Evolutionary conservation across 2,329 filamentous ascomycete genomes (phyloP).

Genomic region (Diplodia seriata): DNA sequence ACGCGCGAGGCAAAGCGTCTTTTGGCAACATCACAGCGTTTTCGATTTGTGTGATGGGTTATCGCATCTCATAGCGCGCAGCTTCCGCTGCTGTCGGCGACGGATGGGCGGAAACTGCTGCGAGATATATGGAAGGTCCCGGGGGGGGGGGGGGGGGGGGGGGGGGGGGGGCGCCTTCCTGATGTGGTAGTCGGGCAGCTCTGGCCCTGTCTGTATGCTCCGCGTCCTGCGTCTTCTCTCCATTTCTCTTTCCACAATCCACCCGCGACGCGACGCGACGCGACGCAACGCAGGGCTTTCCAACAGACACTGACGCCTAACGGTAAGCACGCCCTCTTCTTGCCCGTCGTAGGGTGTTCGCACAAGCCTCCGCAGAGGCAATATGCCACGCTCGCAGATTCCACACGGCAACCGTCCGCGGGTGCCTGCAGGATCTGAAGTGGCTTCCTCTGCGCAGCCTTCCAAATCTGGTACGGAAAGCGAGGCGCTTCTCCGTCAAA

Average conservation of each 20-base stretch:
- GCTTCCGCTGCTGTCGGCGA: background rate
- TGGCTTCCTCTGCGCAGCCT: background rate
- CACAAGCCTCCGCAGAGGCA: background rate
- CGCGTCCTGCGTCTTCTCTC: background rate
- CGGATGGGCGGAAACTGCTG: background rate
- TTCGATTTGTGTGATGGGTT: background rate
- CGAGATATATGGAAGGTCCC: background rate
- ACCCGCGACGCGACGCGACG: background rate
- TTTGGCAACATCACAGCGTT: background rate
- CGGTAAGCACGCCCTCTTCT: background rate
- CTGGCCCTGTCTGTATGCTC: background rate
- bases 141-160: too few species aligned
- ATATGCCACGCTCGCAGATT: slow-evolving; percentile 23
- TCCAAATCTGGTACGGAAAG: slow-evolving; percentile 7
- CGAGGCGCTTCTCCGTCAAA: background rate
- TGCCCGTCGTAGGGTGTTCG: background rate
- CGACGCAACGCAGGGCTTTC: background rate
- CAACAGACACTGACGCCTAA: background rate
- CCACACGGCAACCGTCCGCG: slow-evolving; percentile 29
- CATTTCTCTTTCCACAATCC: background rate
- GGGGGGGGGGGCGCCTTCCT: slow-evolving; percentile 2
- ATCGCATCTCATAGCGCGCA: background rate
- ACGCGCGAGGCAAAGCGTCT: background rate
- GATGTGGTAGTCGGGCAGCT: background rate
- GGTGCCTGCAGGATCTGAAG: slow-evolving; percentile 24